Conservation (phyloP, 148 eudicot genomes). For the Drosera capensis region DNA sequence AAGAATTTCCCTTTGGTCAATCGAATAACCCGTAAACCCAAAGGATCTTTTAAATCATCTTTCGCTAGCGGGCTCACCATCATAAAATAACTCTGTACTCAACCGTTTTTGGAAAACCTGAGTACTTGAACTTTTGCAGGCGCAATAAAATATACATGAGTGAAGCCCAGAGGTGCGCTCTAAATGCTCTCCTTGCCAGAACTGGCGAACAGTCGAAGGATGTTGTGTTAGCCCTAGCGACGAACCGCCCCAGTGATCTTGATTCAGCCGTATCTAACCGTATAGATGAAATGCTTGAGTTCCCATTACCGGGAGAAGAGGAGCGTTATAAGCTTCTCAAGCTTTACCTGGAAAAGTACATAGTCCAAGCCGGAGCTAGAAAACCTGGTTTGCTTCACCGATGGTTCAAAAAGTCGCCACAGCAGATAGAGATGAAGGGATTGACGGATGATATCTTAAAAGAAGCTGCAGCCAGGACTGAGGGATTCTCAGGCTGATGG, state of each 20-base stretch:
- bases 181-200: constrained; percentile 86
- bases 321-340: constrained; percentile 73
- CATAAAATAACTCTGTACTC: no score
- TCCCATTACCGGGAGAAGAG: constrained; percentile 88
- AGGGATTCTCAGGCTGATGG: constrained; percentile 95
- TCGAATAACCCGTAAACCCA: no score
- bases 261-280: constrained; percentile 96
- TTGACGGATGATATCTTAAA: constrained; percentile 56
- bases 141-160: constrained; percentile 97
- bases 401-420: constrained; percentile 51
- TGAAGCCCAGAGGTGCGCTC: constrained; percentile 99
- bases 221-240: constrained; percentile 89
- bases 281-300: constrained; percentile 92
- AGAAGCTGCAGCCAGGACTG: constrained; percentile 83
- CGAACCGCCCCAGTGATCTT: constrained; percentile 96
- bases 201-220: constrained; percentile 99
- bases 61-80: no score
- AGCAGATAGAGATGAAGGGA: constrained; percentile 72
- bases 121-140: constrained; percentile 45
- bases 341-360: constrained; percentile 85
- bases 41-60: no score
- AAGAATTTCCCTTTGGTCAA: no score
- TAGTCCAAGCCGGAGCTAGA: constrained; percentile 65
- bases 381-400: constrained; percentile 45
- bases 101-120: no score